Base-by-base conservation (phyloP, 2,329 filamentous ascomycete species). In the Paracoccidioides brasiliensis region DNA sequence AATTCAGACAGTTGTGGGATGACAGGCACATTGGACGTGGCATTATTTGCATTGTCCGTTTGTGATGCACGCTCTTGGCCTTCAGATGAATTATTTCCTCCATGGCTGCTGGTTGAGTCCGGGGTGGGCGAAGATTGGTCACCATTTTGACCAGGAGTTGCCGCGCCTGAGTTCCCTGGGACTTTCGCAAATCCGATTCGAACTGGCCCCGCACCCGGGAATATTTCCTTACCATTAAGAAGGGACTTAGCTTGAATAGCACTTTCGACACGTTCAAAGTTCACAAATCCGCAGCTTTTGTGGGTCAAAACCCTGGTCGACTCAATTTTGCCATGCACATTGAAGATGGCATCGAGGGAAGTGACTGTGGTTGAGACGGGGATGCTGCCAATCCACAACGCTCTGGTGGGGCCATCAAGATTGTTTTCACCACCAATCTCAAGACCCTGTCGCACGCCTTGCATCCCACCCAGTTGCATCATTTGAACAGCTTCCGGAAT, bases 251-350 rank as follows among this genome's bases (percentile, higher is more conserved):
- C 93, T 58, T 88, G 84, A 42, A 96, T 84, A 55, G 93, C 93
- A 67, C 89, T 95, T 61, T 97, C 90, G 35, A 93, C 74, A 57
- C 82, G 85, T 71, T 97, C 90, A 66, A 95, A 98, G 71, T 98
- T 98, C 67, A 98, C 91, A 64, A 98, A 98, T 3, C 91, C 93
- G 68, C 93, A 98, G 72, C 95, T 97, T 78, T 98, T 98, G 76
- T 98, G 90, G 0, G 93, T 97, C 59, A 98, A 78, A 4, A 98
- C 93, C 60, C 93, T 82, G 33, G 89, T 91, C 3, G 91, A 96
- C 61, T 93, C 80, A 60, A 98, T 95, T 3, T 86, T 80, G 8
- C 93, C 93, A 62, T 93, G 95, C n/a, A 84, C 80, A 69, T 88
- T 88, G 75, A 98, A 98, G 74, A 97, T 95, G 61, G 94, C 90